phyloP scores from a whole-genome alignment of 2,329 filamentous ascomycete species.

The Claviceps paspali region DNA sequence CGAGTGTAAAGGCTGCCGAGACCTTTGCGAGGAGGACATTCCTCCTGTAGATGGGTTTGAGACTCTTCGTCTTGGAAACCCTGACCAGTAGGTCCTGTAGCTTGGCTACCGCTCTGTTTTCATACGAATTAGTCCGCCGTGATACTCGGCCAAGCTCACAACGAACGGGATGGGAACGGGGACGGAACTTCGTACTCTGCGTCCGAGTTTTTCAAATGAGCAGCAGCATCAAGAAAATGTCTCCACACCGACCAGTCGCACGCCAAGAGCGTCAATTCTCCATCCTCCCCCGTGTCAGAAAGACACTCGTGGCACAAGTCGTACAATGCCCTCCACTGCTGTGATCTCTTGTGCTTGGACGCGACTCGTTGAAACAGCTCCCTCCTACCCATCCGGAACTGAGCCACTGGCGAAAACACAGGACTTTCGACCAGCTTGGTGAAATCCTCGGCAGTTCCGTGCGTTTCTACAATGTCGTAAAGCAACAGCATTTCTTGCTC shows the following conservation, averaged over 20 bases:
- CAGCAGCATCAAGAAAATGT: constrained; percentile 24
- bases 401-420: constrained; percentile 25
- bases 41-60: constrained; percentile 24
- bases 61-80: constrained; percentile 13
- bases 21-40: constrained; percentile 24
- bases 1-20: constrained; percentile 21
- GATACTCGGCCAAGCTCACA: too few relatives aligned
- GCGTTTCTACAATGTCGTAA: constrained; percentile 29
- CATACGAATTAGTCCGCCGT: too few relatives aligned
- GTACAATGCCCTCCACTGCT: constrained; percentile 28
- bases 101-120: constrained; percentile 14
- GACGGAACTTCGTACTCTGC: constrained; percentile 16
- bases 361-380: constrained; percentile 29
- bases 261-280: constrained; percentile 25
- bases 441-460: constrained; percentile 27
- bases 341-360: constrained; percentile 19
- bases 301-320: constrained; percentile 29
- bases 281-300: constrained; percentile 20
- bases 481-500: constrained; percentile 37
- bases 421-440: constrained; percentile 23
- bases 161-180: too few relatives aligned
- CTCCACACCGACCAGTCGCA: constrained; percentile 29
- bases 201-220: constrained; percentile 15
- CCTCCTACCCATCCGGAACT: constrained; percentile 32
- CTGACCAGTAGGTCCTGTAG: constrained; percentile 17